phyloP scores from a whole-genome alignment of 2,329 filamentous ascomycete species.

The Shiraia bambusicola region DNA sequence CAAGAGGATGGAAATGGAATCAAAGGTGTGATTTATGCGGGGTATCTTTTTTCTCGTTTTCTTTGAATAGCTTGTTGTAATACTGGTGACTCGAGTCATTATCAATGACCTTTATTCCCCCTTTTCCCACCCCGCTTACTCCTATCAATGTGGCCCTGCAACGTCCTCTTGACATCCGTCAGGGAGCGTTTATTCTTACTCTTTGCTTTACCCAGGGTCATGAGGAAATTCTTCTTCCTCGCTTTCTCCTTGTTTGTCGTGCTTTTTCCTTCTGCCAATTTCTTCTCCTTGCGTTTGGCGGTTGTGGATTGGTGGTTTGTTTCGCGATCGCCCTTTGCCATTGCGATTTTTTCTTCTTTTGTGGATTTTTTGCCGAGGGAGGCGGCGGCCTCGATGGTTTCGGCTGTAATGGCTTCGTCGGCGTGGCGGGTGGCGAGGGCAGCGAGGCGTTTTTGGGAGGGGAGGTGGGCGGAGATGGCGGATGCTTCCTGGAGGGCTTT shows the following conservation, averaged over 20 bases:
- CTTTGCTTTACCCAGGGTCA: slow-evolving; percentile 96
- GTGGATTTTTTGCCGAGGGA: slow-evolving; percentile 76
- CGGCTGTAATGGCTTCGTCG: slow-evolving; percentile 87
- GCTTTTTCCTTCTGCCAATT: slow-evolving; percentile 86
- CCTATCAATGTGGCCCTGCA: slow-evolving; percentile 79
- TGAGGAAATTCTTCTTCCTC: slow-evolving; percentile 96
- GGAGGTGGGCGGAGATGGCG: slow-evolving; percentile 65
- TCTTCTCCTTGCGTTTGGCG: slow-evolving; percentile 82
- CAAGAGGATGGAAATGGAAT: background rate
- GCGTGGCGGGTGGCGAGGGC: slow-evolving; percentile 60
- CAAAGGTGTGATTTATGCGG: background rate
- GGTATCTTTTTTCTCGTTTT: background rate
- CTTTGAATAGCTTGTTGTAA: background rate
- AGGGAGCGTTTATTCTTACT: slow-evolving; percentile 93
- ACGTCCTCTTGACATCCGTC: slow-evolving; percentile 76
- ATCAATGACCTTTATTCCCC: slow-evolving; percentile 58
- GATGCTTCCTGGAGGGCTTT: slow-evolving; percentile 79
- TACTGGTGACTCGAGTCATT: background rate
- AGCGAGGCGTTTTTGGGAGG: slow-evolving; percentile 45
- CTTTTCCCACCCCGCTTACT: slow-evolving; percentile 81
- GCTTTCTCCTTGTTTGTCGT: slow-evolving; percentile 97
- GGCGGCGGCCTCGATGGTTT: slow-evolving; percentile 85
- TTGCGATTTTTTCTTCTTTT: slow-evolving; percentile 84
- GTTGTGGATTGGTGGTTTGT: slow-evolving; percentile 83
- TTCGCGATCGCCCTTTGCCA: slow-evolving; percentile 79